Evolutionary conservation across 805 yeast genomes (phyloP).

Genomic region (Grigorovia transvaalensis): DNA sequence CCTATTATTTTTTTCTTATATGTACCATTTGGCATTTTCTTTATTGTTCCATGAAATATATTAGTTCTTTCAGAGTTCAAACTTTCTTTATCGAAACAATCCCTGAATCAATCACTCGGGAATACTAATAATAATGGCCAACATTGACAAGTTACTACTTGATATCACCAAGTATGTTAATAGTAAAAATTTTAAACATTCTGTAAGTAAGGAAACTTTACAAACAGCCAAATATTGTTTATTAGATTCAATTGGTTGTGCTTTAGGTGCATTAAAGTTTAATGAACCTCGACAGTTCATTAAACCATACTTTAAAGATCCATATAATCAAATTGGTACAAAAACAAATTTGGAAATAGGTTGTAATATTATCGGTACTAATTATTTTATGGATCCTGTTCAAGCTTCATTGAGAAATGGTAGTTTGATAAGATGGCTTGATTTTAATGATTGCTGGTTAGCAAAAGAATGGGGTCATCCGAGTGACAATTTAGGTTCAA

Average conservation of each 20-base stretch:
- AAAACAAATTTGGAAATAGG: conserved; percentile 21
- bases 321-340: conserved; percentile 21
- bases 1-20: too few species aligned
- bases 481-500: conserved; percentile 50
- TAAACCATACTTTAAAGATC: conserved; percentile 38
- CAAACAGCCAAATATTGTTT: conserved; percentile 48
- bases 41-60: too few species aligned
- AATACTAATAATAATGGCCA: not conserved
- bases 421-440: conserved; percentile 49
- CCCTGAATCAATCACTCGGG: not conserved
- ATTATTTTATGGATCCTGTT: conserved; percentile 41
- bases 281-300: conserved; percentile 38
- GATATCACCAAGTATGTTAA: conserved; percentile 45
- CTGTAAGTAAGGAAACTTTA: conserved; percentile 34
- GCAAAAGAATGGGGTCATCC: conserved; percentile 70
- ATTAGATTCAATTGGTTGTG: conserved; percentile 50
- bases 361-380: conserved; percentile 44
- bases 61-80: too few species aligned
- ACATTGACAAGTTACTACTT: conserved; percentile 37
- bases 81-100: not conserved
- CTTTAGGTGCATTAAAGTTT: conserved; percentile 47
- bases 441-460: conserved; percentile 54
- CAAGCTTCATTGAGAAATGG: conserved; percentile 51
- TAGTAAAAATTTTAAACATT: conserved; percentile 29
- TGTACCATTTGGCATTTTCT: too few species aligned